Percentiles rank a stretch among this genome's conserved stretches.
phyloP scores from a whole-genome alignment of 805 yeast genomes.

The Ogataea nakhonphanomensis region DNA sequence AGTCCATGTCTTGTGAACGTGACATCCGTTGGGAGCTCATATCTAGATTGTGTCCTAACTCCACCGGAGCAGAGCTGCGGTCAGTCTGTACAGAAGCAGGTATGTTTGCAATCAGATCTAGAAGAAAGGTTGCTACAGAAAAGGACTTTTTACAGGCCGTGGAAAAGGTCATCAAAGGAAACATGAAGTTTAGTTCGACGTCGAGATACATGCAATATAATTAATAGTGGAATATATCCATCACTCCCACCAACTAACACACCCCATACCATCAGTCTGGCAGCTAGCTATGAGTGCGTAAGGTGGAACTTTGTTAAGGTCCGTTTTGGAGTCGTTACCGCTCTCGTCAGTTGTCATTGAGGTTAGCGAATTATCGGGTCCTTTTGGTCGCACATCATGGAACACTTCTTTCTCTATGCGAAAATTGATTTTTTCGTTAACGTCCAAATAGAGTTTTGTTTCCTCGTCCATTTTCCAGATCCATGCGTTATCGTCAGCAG shows the following conservation, averaged over 20 bases:
- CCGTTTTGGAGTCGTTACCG: conserved; percentile 20
- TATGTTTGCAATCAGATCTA: conserved; percentile 98
- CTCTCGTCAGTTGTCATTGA: conserved; percentile 28
- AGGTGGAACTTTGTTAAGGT: conserved; percentile 56
- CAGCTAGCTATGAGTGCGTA: conserved; percentile 86
- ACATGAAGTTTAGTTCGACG: conserved; percentile 94
- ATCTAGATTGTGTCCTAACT: conserved; percentile 94
- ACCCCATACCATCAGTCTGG: conserved; percentile 95
- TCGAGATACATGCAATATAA: conserved; percentile 99
- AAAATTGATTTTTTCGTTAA: conserved; percentile 87
- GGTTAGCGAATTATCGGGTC: conserved; percentile 50
- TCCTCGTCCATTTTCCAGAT: conserved; percentile 79
- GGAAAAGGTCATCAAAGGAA: conserved; percentile 97
- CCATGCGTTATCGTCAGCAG: conserved; percentile 86
- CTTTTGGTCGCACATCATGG: conserved; percentile 75
- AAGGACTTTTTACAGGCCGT: conserved; percentile 97
- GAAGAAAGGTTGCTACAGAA: conserved; percentile 97
- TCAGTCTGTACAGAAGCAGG: conserved; percentile 99
- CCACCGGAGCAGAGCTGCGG: conserved; percentile 97
- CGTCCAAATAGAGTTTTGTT: conserved; percentile 75
- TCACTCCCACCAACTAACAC: conserved; percentile 91
- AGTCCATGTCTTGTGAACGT: conserved; percentile 96
- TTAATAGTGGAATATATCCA: conserved; percentile 31
- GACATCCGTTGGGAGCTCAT: conserved; percentile 98
- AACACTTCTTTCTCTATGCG: conserved; percentile 88